Percentiles rank a stretch among this genome's conserved stretches.
Conservation (phyloP, 2,329 filamentous ascomycete genomes). For the Colletotrichum lindemuthianum region DNA sequence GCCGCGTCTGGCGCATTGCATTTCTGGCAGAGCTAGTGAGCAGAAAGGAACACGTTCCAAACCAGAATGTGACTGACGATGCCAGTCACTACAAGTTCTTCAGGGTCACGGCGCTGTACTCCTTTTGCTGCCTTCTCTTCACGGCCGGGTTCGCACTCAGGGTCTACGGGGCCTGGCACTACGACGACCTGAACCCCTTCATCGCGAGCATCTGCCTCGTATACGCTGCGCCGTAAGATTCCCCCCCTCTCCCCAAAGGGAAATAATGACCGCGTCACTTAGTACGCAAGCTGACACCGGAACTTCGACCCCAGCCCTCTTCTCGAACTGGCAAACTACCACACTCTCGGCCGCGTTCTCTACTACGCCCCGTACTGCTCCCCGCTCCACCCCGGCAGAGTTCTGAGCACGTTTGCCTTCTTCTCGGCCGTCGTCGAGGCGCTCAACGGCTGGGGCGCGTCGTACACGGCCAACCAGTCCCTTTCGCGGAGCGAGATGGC, state of each 20-base stretch:
- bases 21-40: conserved; percentile 57
- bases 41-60: conserved; percentile 38
- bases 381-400: conserved; percentile 57
- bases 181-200: conserved; percentile 44
- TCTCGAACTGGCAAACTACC: conserved; percentile 70
- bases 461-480: conserved; percentile 57
- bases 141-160: conserved; percentile 63
- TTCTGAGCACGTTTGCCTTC: conserved; percentile 57
- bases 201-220: conserved; percentile 48
- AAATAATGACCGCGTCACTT: neutral
- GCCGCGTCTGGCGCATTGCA: conserved; percentile 50
- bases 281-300: neutral
- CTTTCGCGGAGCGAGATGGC: conserved; percentile 50
- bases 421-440: conserved; percentile 59
- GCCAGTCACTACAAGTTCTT: conserved; percentile 65
- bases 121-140: conserved; percentile 65
- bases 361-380: conserved; percentile 69
- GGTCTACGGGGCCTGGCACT: conserved; percentile 45
- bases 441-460: conserved; percentile 59
- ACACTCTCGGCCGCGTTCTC: conserved; percentile 67
- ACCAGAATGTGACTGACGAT: neutral
- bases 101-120: conserved; percentile 63
- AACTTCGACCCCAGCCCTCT: conserved; percentile 54
- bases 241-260: too few species aligned
- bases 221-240: conserved; percentile 47